A percentile compares a stretch with the other conserved stretches of the same genome.
phyloP scores from a whole-genome alignment of 2,329 filamentous ascomycete genomes.

The Davidsoniella eucalypti region DNA sequence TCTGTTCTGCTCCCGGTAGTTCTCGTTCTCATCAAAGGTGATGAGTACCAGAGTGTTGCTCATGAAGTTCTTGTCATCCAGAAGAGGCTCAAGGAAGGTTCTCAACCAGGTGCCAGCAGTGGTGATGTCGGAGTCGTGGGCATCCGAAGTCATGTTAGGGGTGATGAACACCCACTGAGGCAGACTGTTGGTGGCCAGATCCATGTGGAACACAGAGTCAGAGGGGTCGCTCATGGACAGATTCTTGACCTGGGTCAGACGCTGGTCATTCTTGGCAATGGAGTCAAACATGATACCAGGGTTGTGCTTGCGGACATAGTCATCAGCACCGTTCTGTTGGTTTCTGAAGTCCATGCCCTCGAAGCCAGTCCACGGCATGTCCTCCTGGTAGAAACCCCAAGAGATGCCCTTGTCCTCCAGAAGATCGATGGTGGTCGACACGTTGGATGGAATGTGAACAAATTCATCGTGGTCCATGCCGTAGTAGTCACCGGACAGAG shows the following conservation, averaged over 20 bases:
- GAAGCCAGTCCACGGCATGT: constrained; percentile 60
- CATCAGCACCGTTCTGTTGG: constrained; percentile 46
- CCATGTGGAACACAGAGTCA: constrained; percentile 42
- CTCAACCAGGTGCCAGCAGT: constrained; percentile 52
- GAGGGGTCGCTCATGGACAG: constrained; percentile 30
- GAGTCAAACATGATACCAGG: constrained; percentile 48
- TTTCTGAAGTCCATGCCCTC: constrained; percentile 49
- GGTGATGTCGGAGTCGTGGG: constrained; percentile 57
- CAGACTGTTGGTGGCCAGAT: constrained; percentile 44
- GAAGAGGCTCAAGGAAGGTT: constrained; percentile 51
- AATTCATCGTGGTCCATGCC: constrained; percentile 56
- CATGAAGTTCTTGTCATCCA: constrained; percentile 55
- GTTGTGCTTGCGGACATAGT: constrained; percentile 77
- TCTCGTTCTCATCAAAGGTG: constrained; percentile 66
- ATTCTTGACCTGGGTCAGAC: constrained; percentile 58
- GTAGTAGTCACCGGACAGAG: constrained; percentile 55
- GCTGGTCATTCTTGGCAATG: constrained; percentile 39
- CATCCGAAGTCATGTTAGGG: constrained; percentile 61
- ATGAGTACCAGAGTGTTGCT: constrained; percentile 58
- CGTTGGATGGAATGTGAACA: constrained; percentile 39
- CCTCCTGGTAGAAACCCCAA: constrained; percentile 63
- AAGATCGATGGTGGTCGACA: constrained; percentile 50
- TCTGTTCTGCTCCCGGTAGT: constrained; percentile 49
- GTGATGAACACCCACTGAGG: constrained; percentile 61
- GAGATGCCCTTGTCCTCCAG: constrained; percentile 47